These are phyloP conservation scores for Citrus mangshanensis DNA, from an alignment of 345 rosid genomes.

Conservation along the genomic window DNA sequence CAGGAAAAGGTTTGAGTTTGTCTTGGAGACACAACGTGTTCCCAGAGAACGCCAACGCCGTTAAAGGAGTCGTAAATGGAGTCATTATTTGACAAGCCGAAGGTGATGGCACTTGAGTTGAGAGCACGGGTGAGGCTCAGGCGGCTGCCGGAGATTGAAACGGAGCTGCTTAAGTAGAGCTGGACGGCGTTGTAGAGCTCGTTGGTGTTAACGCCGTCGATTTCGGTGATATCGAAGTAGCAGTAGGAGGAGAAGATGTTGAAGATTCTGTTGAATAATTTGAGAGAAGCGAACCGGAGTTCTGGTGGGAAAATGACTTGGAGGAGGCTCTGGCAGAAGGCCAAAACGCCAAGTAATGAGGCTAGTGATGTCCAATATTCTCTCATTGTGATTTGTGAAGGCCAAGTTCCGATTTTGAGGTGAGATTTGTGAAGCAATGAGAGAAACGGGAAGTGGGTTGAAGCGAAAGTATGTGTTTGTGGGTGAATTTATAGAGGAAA, in stretches of 20 bases:
- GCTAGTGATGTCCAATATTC: conserved; percentile 85
- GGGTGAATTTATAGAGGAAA: conserved; percentile 19
- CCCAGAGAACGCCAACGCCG: conserved; percentile 73
- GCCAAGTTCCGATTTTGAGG: neutral
- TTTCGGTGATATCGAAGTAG: conserved; percentile 91
- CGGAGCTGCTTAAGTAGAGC: conserved; percentile 78
- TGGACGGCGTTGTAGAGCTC: conserved; percentile 99
- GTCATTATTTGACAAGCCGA: conserved; percentile 83
- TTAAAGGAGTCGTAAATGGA: conserved; percentile 58
- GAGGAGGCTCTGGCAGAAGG: conserved; percentile 75
- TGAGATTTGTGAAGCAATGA: conserved; percentile 7
- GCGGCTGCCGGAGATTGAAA: conserved; percentile 72
- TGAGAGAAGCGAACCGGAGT: conserved; percentile 68
- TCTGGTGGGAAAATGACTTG: conserved; percentile 80
- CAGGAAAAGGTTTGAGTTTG: conserved; percentile 78
- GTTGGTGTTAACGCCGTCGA: conserved; percentile 97
- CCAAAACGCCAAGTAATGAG: conserved; percentile 76
- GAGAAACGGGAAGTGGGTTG: neutral
- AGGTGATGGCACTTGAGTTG: conserved; percentile 85
- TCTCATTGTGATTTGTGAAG: conserved; percentile 35
- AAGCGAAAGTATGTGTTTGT: neutral
- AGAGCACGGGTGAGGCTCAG: conserved; percentile 80
- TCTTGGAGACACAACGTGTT: conserved; percentile 81
- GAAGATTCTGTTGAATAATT: conserved; percentile 49
- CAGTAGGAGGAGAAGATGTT: conserved; percentile 60